These are phyloP conservation scores for Ophiorrhiza pumila DNA, from an alignment of 257 asterid species.

Conservation along the genomic window DNA sequence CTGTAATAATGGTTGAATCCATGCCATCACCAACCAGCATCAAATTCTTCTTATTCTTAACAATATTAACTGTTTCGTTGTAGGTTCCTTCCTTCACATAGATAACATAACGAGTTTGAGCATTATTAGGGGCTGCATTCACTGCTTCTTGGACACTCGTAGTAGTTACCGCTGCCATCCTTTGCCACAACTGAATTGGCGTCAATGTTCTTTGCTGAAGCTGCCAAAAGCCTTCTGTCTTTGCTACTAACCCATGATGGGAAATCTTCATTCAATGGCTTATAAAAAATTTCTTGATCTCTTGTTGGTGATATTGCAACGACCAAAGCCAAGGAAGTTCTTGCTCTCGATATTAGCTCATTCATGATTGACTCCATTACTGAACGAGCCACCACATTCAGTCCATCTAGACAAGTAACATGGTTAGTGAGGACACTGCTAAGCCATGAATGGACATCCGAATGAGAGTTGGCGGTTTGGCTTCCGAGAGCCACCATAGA, in stretches of 20 bases:
- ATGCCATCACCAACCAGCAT: conserved; percentile 43
- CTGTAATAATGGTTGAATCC: conserved; percentile 33
- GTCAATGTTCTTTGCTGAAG: conserved; percentile 6
- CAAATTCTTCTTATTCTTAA: conserved; percentile 21
- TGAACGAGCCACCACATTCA: conserved; percentile 1
- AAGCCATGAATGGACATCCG: conserved; percentile 28
- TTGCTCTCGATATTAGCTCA: conserved; percentile 23
- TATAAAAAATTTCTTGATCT: not conserved
- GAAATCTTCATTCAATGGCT: not conserved
- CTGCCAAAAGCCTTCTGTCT: conserved; percentile 26
- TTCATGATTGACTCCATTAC: conserved; percentile 21
- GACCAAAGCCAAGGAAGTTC: conserved; percentile 25
- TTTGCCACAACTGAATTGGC: conserved; percentile 34
- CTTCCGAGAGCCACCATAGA: conserved; percentile 22
- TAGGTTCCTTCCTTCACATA: conserved; percentile 31
- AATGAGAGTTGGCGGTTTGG: conserved; percentile 3
- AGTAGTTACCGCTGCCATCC: conserved; percentile 35
- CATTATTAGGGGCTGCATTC: conserved; percentile 26
- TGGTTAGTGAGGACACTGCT: conserved; percentile 27
- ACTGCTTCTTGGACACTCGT: conserved; percentile 27
- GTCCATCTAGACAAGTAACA: conserved; percentile 26
- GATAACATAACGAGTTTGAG: conserved; percentile 24
- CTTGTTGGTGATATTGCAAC: conserved; percentile 19
- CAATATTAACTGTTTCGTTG: conserved; percentile 25
- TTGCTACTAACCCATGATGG: conserved; percentile 26